These are phyloP conservation scores for Yamadazyma akitaensis DNA, from an alignment of 805 yeast genomes.

Conservation along the genomic window DNA sequence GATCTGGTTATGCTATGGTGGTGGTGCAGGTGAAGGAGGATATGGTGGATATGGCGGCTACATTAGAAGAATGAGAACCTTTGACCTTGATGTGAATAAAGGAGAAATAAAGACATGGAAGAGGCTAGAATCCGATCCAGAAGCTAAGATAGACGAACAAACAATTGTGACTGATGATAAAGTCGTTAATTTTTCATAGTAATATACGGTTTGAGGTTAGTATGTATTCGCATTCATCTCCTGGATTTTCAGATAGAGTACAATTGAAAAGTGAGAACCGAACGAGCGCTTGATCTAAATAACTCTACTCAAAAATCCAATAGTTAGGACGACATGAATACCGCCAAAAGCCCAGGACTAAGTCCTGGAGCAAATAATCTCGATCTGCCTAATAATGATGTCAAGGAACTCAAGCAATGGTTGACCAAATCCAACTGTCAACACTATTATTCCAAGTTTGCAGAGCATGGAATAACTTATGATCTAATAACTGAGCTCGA, in stretches of 20 bases:
- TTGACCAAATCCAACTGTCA: constrained; percentile 32
- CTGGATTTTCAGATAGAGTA: too few relatives aligned
- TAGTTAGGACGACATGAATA: neutral
- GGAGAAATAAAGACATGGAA: constrained; percentile 67
- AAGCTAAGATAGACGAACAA: constrained; percentile 47
- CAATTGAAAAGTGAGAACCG: neutral
- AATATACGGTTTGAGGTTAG: neutral
- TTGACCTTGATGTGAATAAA: constrained; percentile 54
- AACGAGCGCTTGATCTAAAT: neutral
- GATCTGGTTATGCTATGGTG: constrained; percentile 86
- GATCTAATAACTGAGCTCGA: constrained; percentile 63
- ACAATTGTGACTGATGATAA: constrained; percentile 45
- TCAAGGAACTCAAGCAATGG: constrained; percentile 34
- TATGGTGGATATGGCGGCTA: constrained; percentile 94
- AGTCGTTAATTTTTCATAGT: constrained; percentile 22
- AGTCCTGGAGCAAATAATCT: constrained; percentile 1
- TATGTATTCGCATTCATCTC: constrained; percentile 4
- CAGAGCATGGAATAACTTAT: constrained; percentile 51
- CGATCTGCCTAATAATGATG: constrained; percentile 6
- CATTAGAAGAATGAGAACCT: constrained; percentile 73
- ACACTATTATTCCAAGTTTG: constrained; percentile 30
- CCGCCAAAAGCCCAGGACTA: constrained; percentile 2
- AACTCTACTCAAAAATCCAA: neutral
- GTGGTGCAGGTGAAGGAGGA: constrained; percentile 89
- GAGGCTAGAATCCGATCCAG: constrained; percentile 51